These are phyloP conservation scores for Skeletonema potamos DNA, from an alignment of 108 stramenopile genomes.

Conservation along the genomic window DNA sequence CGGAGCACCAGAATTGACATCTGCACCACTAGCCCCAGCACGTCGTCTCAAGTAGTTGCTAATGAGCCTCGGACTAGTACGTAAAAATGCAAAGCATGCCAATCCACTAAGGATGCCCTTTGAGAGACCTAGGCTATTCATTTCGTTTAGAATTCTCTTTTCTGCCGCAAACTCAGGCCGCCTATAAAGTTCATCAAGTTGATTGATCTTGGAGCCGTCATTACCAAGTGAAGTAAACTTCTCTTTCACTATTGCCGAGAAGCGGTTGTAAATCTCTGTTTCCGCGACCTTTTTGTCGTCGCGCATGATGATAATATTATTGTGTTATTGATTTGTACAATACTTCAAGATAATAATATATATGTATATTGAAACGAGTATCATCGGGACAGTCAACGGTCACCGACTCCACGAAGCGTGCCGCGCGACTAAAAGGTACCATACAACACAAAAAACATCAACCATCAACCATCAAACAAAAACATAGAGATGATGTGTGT, in stretches of 20 bases:
- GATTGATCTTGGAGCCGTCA: constrained; percentile 16
- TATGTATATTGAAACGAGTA: too few relatives aligned
- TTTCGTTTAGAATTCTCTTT: constrained; percentile 30
- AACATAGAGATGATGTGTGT: too few relatives aligned
- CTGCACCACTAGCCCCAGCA: neutral
- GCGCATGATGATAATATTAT: constrained; percentile 10
- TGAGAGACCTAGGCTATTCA: constrained; percentile 33
- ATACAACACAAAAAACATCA: too few relatives aligned
- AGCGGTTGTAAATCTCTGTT: constrained; percentile 27
- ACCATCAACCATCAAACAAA: too few relatives aligned
- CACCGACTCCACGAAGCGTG: too few relatives aligned
- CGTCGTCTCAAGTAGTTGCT: constrained; percentile 22
- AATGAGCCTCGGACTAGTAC: constrained; percentile 24
- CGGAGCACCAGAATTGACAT: neutral
- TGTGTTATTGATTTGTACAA: neutral
- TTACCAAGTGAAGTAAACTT: constrained; percentile 17
- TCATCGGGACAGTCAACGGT: too few relatives aligned
- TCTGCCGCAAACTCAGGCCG: constrained; percentile 34
- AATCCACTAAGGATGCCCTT: constrained; percentile 27
- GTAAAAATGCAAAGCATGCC: constrained; percentile 33
- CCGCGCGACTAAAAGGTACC: too few relatives aligned
- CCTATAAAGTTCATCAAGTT: constrained; percentile 14
- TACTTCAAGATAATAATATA: too few relatives aligned
- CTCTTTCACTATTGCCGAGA: constrained; percentile 23
- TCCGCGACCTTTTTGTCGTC: constrained; percentile 14